A percentile compares a stretch with the other conserved stretches of the same genome.
Conservation (phyloP, 257 asterid species). For the Sherardia arvensis region DNA sequence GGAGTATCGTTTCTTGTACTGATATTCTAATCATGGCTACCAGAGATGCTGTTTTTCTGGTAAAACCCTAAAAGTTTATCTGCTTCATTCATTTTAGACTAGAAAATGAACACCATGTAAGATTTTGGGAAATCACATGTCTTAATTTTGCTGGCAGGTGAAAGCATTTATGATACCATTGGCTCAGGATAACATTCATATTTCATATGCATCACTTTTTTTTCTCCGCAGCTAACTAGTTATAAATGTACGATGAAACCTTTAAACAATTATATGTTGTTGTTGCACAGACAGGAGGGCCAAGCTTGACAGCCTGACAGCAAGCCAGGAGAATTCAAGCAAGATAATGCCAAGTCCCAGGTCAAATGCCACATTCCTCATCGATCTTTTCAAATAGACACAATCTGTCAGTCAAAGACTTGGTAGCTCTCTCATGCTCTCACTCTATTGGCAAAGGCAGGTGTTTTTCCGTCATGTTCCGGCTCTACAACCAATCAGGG, state of each 20-base stretch:
- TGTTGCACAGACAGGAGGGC: constrained; percentile 76
- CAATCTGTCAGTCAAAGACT: constrained; percentile 60
- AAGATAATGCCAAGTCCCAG: constrained; percentile 94
- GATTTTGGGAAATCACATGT: not conserved
- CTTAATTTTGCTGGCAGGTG: not conserved
- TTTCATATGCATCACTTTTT: too few species aligned
- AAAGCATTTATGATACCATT: not conserved
- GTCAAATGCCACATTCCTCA: constrained; percentile 63
- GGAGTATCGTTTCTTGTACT: too few species aligned
- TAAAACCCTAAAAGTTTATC: constrained; percentile 14
- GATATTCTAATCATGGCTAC: constrained; percentile 83
- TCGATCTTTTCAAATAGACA: constrained; percentile 48
- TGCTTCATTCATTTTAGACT: not conserved
- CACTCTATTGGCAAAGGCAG: constrained; percentile 87
- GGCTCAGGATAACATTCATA: not conserved
- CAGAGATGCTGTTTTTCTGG: constrained; percentile 92
- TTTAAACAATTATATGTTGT: not conserved
- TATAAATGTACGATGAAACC: too few species aligned
- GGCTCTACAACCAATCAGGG: constrained; percentile 93
- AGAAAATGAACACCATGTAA: not conserved
- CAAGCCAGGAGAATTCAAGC: constrained; percentile 71
- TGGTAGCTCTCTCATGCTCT: constrained; percentile 93
- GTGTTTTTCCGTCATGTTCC: constrained; percentile 71
- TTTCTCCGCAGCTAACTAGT: too few species aligned
- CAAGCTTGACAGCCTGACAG: constrained; percentile 74